These are phyloP conservation scores for Rugonectria rugulosa DNA, from an alignment of 2,329 filamentous ascomycete genomes.

Conservation along the genomic window DNA sequence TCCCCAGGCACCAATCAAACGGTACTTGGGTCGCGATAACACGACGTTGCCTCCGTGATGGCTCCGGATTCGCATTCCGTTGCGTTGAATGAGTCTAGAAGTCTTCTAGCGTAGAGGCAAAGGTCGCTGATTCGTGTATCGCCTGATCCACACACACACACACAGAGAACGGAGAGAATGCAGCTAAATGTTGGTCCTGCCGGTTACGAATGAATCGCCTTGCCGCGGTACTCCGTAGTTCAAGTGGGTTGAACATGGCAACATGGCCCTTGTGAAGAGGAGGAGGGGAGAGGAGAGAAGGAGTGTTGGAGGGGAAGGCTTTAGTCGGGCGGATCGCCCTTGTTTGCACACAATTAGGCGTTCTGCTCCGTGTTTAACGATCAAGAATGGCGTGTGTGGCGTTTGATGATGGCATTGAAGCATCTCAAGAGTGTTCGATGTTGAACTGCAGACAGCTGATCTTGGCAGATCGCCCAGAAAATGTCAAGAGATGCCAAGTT, in stretches of 20 bases:
- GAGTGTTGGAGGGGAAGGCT: neutral
- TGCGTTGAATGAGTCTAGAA: slow-evolving; percentile 34
- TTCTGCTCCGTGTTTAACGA: no score
- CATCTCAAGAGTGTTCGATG: no score
- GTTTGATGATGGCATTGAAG: no score
- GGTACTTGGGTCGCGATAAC: slow-evolving; percentile 4
- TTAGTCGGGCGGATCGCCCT: neutral
- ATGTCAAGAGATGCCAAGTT: slow-evolving; percentile 28
- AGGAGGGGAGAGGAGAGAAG: neutral
- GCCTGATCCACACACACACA: neutral
- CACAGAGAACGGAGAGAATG: neutral
- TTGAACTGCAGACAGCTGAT: neutral
- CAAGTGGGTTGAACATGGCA: no score
- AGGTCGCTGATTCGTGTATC: neutral
- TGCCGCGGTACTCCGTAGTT: neutral
- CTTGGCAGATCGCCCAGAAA: slow-evolving; percentile 35
- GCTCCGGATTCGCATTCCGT: slow-evolving; percentile 13
- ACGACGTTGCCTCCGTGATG: neutral
- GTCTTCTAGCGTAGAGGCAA: slow-evolving; percentile 31
- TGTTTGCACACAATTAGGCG: no score
- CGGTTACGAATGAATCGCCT: neutral
- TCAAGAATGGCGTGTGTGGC: no score
- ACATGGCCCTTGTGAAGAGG: neutral
- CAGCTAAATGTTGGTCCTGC: neutral
- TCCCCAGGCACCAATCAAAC: slow-evolving; percentile 23